phyloP scores from a whole-genome alignment of 208 protist genomes.

The Trypanosoma brucei region DNA sequence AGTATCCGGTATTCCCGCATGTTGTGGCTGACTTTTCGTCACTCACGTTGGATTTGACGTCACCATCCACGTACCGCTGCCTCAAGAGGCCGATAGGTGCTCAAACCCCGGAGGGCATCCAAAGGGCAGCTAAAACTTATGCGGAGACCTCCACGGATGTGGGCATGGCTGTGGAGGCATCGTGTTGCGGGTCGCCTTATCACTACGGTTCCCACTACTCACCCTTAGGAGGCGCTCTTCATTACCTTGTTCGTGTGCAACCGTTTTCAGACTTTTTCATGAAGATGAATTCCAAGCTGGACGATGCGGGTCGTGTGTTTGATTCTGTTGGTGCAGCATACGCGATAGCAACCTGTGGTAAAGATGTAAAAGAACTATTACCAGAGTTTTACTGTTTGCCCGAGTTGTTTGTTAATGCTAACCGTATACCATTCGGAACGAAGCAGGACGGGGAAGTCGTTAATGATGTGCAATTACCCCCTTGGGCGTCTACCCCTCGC shows the following conservation, averaged over 20 bases:
- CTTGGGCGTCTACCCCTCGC: conserved; percentile 70
- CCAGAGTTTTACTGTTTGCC: conserved; percentile 79
- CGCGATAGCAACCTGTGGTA: conserved; percentile 18
- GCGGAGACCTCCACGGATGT: conserved; percentile 28
- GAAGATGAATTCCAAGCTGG: conserved; percentile 31
- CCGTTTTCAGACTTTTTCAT: conserved; percentile 83
- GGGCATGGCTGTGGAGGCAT: neutral
- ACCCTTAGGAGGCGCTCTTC: conserved; percentile 72
- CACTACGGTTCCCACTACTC: conserved; percentile 94
- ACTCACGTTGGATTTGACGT: conserved; percentile 44
- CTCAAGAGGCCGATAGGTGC: conserved; percentile 89
- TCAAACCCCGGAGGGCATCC: conserved; percentile 35
- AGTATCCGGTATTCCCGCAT: conserved; percentile 89
- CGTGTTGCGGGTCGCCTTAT: conserved; percentile 43
- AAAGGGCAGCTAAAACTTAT: conserved; percentile 47
- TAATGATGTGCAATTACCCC: conserved; percentile 83
- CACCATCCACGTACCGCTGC: conserved; percentile 53
- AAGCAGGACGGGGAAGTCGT: conserved; percentile 42
- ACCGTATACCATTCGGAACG: conserved; percentile 47
- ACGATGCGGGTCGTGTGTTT: conserved; percentile 34
- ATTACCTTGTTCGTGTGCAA: conserved; percentile 90
- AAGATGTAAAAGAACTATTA: conserved; percentile 88
- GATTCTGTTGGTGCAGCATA: conserved; percentile 27
- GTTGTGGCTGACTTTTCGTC: conserved; percentile 78
- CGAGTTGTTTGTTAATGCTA: conserved; percentile 58